Evolutionary conservation across 257 asterid species (phyloP).

Genomic region (Petunia secreta): DNA sequence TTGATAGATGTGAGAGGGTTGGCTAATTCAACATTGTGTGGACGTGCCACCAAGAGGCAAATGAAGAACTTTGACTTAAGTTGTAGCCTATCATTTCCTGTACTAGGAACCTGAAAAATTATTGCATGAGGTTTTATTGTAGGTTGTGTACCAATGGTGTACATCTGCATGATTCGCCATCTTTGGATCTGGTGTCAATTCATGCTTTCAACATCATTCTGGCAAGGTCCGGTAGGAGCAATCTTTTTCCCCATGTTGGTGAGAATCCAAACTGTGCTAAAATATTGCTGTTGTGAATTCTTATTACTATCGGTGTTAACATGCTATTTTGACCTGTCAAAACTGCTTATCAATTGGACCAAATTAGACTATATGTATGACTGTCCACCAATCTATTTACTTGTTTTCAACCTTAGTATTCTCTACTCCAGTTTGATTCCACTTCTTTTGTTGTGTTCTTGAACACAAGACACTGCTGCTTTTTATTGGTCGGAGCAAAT

Average conservation of each 20-base stretch:
- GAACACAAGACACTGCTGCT: neutral
- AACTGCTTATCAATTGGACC: neutral
- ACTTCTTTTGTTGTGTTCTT: neutral
- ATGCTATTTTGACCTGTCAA: neutral
- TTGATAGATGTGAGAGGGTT: neutral
- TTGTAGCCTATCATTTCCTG: neutral
- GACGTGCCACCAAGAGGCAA: neutral
- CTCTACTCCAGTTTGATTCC: neutral
- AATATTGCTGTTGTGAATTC: neutral
- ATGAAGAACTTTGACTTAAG: neutral
- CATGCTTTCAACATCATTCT: neutral
- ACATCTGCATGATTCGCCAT: neutral
- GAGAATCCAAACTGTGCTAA: neutral
- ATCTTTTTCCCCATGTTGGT: neutral
- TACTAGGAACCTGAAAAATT: neutral
- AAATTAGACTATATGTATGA: neutral
- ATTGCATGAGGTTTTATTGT: neutral
- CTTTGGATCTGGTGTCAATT: neutral
- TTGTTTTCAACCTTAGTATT: conserved; percentile 2
- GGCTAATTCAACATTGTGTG: conserved; percentile 7
- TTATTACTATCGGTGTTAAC: neutral
- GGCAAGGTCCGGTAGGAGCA: conserved; percentile 4
- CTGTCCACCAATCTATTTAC: neutral
- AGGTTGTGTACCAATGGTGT: neutral
- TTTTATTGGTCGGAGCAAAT: neutral